Conservation (phyloP, 1,284 basidiomycete genomes). For the Sanguinoderma infundibulare region DNA sequence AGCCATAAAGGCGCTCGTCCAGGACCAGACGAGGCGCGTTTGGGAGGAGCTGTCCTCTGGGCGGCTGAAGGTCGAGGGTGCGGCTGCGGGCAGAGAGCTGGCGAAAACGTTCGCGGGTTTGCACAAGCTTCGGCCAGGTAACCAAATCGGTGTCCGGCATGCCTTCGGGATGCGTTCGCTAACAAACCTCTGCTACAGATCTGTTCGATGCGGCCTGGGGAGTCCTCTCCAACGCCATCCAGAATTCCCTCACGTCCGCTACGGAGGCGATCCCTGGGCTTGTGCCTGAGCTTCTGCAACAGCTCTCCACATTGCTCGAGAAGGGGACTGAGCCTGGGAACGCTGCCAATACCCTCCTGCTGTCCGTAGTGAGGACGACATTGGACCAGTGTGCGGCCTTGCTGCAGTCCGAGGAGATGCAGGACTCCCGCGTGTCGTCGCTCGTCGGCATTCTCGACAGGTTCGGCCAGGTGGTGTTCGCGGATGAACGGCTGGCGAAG, state of each 20-base stretch:
- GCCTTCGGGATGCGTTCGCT: constrained; percentile 1
- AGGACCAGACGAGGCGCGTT: constrained; percentile 50
- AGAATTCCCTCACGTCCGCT: constrained; percentile 18
- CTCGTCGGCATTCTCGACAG: constrained; percentile 45
- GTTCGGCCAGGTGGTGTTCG: constrained; percentile 48
- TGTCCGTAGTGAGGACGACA: constrained; percentile 34
- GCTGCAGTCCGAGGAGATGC: constrained; percentile 24
- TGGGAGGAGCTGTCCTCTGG: constrained; percentile 51
- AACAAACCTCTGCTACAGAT: constrained; percentile 27
- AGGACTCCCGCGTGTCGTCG: constrained; percentile 20
- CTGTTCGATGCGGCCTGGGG: constrained; percentile 55
- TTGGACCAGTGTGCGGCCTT: constrained; percentile 36
- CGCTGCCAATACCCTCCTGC: constrained; percentile 31
- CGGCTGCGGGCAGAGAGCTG: constrained; percentile 48
- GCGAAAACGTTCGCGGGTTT: constrained; percentile 49
- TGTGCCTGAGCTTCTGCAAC: constrained; percentile 47
- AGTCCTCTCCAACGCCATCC: constrained; percentile 37
- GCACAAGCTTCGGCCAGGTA: constrained; percentile 47
- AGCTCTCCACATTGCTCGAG: constrained; percentile 41
- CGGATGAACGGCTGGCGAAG: constrained; percentile 41
- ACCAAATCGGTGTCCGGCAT: constrained; percentile 18
- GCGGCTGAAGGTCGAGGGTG: constrained; percentile 52
- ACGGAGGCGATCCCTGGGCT: constrained; percentile 34
- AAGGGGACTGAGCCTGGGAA: constrained; percentile 31
- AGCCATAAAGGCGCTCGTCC: constrained; percentile 38